Conservation (phyloP, 768 basidiomycete species). For the Serpula lacrymans region DNA sequence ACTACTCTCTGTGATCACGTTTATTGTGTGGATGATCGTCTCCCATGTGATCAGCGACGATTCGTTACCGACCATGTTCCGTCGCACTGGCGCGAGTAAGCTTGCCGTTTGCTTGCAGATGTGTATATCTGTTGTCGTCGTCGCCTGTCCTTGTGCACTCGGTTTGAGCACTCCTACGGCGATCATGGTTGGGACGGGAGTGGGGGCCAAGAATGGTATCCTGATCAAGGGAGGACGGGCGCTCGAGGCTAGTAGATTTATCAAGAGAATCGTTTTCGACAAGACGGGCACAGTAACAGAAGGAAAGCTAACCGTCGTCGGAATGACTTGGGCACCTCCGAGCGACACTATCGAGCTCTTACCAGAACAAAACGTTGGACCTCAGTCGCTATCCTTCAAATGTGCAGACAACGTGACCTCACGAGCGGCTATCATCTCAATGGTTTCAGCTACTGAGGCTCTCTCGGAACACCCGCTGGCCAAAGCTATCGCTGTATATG, state of each 20-base stretch:
- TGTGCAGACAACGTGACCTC: conserved; percentile 64
- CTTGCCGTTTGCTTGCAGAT: conserved; percentile 92
- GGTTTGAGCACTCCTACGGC: conserved; percentile 96
- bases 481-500: conserved; percentile 84
- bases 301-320: conserved; percentile 85
- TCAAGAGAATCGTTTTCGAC: conserved; percentile 85
- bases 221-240: conserved; percentile 97
- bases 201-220: conserved; percentile 96
- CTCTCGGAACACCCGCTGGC: conserved; percentile 96
- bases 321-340: conserved; percentile 68
- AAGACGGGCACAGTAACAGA: conserved; percentile 98
- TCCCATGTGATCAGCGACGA: conserved; percentile 53
- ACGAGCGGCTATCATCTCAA: conserved; percentile 63
- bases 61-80: conserved; percentile 80
- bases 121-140: conserved; percentile 96
- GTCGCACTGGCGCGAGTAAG: conserved; percentile 75
- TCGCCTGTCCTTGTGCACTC: conserved; percentile 96
- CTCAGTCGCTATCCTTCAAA: conserved; percentile 12
- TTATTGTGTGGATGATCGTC: conserved; percentile 79
- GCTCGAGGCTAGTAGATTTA: conserved; percentile 82
- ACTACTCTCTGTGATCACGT: conserved; percentile 74
- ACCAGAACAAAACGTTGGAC: conserved; percentile 9
- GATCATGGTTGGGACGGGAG: conserved; percentile 98
- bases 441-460: conserved; percentile 85
- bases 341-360: conserved; percentile 24